Base-by-base conservation (phyloP, 2,329 filamentous ascomycete species). In the Penicillium frequentans region DNA sequence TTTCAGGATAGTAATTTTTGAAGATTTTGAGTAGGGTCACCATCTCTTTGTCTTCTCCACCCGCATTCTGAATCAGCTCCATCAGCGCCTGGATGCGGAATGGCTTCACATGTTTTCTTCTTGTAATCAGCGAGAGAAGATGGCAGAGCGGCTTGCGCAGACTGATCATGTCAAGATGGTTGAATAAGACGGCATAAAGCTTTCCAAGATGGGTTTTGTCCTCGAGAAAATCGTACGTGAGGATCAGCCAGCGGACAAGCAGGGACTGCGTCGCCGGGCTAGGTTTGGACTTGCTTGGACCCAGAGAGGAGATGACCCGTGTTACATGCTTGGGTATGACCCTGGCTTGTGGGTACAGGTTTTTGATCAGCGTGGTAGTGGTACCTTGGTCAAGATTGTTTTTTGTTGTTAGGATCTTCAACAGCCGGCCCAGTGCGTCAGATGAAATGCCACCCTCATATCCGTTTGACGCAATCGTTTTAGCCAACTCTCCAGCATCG, bases 1-100 rank as follows among this genome's bases (percentile, higher is more conserved):
- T 90, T 70, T 96, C 91, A 0, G 91, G 91, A 67, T 93, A 96
- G 73, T 93, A 96, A 70, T 93, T 91, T 70, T 95, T 95, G 77
- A 88, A 96, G n/a, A 93, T 86, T 54, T 89, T 84, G 49, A 96
- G 78, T 19, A 96, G 79, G 3, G 90, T 90, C 37, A 89, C 81
- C 35, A 96, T 77, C 51, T 86, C 83, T 49, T 88, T 88, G 55
- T 96, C 91, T 67, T 90, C 89, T 19, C 87, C 88, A 1, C 78
- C 78, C 16, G 77, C 71, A 62, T 73, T 73, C 39, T 75, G 76
- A 44, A 80, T 75, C 21, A 82, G 65, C 57, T 82, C 81, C 68
- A 83, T 79, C 5, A 96, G 77, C 44, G 86, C 79, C 69, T 96
- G 90, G 57, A 96, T 93, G 57, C 91, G 84, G 69, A 91, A 93